Evolutionary conservation across 768 basidiomycete species (phyloP).

Genomic region (Boletus sp.): DNA sequence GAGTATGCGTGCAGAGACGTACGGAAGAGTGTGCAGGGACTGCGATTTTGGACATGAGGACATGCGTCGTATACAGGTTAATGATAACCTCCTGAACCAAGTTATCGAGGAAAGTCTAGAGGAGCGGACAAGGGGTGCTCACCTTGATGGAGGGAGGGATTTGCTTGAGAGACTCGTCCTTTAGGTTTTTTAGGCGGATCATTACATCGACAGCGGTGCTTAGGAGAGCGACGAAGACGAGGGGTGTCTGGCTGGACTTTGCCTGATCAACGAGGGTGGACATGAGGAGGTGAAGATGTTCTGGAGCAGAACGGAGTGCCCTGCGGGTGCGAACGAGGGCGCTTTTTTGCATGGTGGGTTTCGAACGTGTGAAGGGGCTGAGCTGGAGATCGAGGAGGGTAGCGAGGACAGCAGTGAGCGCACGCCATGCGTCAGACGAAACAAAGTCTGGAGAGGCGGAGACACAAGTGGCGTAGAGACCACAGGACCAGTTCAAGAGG

Average conservation of each 20-base stretch:
- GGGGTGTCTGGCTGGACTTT: slow-evolving; percentile 47
- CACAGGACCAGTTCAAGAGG: slow-evolving; percentile 69
- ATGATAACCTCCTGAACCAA: slow-evolving; percentile 53
- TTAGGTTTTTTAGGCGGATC: slow-evolving; percentile 60
- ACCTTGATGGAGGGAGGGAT: slow-evolving; percentile 51
- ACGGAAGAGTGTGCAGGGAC: slow-evolving; percentile 63
- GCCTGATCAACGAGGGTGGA: slow-evolving; percentile 49
- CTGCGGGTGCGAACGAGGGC: slow-evolving; percentile 60
- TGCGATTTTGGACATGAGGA: slow-evolving; percentile 66
- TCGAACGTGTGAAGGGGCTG: slow-evolving; percentile 49
- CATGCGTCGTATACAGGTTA: slow-evolving; percentile 52
- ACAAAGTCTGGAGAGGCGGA: slow-evolving; percentile 44
- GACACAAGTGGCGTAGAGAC: slow-evolving; percentile 55
- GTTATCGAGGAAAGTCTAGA: not conserved
- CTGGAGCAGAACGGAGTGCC: slow-evolving; percentile 63
- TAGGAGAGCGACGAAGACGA: slow-evolving; percentile 50
- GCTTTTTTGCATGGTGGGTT: slow-evolving; percentile 58
- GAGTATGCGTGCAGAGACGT: slow-evolving; percentile 20
- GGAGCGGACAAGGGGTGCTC: not conserved
- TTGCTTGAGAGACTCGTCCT: slow-evolving; percentile 41
- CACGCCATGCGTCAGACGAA: slow-evolving; percentile 47
- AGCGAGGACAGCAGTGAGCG: slow-evolving; percentile 57
- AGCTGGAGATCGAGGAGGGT: slow-evolving; percentile 59
- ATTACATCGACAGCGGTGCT: slow-evolving; percentile 71
- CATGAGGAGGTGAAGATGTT: slow-evolving; percentile 50